A percentile compares a stretch with the other conserved stretches of the same genome.
Conservation (phyloP, 805 yeast genomes). For the Candida caryicola region DNA sequence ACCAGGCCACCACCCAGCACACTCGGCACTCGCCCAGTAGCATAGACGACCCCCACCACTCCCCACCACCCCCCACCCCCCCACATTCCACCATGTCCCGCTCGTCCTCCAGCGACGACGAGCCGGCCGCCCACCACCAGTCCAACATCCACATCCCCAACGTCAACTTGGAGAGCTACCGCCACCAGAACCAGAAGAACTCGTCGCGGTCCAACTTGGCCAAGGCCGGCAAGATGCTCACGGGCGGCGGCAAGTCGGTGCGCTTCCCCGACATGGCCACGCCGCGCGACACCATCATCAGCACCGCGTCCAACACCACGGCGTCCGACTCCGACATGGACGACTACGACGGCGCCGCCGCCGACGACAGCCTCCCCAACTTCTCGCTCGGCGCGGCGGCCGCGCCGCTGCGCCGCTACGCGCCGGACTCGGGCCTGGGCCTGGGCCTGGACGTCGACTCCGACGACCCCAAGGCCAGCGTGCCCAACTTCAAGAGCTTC, state of each 20-base stretch:
- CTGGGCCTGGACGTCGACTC: not conserved
- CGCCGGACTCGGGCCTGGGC: not conserved
- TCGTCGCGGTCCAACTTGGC: slow-evolving; percentile 23
- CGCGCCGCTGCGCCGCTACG: not conserved
- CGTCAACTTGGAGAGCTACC: slow-evolving; percentile 18
- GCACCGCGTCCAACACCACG: slow-evolving; percentile 24
- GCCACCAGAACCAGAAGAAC: slow-evolving; percentile 16
- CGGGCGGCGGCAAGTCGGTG: slow-evolving; percentile 19
- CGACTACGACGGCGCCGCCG: slow-evolving; percentile 2
- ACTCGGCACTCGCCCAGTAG: too few relatives aligned
- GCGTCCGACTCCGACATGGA: slow-evolving; percentile 17
- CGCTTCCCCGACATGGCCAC: slow-evolving; percentile 28
- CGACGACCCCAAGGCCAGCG: not conserved
- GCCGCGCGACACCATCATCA: slow-evolving; percentile 26
- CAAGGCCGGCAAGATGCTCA: slow-evolving; percentile 23
- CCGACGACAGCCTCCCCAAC: slow-evolving; percentile 20
- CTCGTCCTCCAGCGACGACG: slow-evolving; percentile 28
- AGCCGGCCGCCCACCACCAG: slow-evolving; percentile 13
- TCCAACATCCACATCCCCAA: slow-evolving; percentile 32
- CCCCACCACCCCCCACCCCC: too few relatives aligned
- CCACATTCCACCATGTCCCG: too few relatives aligned
- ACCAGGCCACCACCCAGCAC: too few relatives aligned
- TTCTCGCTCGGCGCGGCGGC: slow-evolving; percentile 13
- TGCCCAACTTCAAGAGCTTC: slow-evolving; percentile 6
- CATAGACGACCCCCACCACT: too few relatives aligned